Evolutionary conservation across 176 grass and related monocot genomes (phyloP).

Genomic region (Cenchrus purpureus): DNA sequence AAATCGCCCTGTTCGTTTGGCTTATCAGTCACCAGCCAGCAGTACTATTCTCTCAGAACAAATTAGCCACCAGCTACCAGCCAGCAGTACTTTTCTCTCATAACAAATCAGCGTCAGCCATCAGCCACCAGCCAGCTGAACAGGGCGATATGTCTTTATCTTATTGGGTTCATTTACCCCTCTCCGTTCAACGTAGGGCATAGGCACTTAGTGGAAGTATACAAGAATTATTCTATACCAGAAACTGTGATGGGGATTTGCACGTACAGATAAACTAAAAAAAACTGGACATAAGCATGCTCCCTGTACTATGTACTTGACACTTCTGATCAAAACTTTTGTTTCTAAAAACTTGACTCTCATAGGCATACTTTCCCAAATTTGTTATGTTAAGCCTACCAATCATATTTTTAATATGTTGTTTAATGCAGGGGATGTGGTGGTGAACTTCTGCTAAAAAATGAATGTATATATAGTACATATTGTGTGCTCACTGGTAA

Average conservation of each 20-base stretch:
- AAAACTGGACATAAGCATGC: neutral
- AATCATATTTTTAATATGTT: neutral
- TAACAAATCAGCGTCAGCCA: too few relatives aligned
- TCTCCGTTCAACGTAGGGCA: conserved; percentile 19
- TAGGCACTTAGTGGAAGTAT: neutral
- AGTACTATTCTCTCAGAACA: too few relatives aligned
- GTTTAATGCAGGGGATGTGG: neutral
- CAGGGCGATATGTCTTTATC: neutral
- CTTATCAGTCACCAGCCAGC: too few relatives aligned
- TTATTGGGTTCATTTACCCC: neutral
- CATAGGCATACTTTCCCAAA: neutral
- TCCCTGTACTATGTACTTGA: neutral
- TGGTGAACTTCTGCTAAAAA: neutral
- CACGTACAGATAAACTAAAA: neutral
- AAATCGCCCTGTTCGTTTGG: neutral
- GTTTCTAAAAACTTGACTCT: neutral
- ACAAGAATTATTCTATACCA: conserved; percentile 1
- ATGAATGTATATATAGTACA: neutral
- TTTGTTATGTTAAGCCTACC: neutral
- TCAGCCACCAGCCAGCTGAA: too few relatives aligned
- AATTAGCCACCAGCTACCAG: too few relatives aligned
- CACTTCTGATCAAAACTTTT: neutral
- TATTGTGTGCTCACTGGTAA: neutral
- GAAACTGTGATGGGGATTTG: neutral
- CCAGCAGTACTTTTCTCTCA: too few relatives aligned